Conservation (phyloP, 2,329 filamentous ascomycete species). For the Alternaria conjuncta region DNA sequence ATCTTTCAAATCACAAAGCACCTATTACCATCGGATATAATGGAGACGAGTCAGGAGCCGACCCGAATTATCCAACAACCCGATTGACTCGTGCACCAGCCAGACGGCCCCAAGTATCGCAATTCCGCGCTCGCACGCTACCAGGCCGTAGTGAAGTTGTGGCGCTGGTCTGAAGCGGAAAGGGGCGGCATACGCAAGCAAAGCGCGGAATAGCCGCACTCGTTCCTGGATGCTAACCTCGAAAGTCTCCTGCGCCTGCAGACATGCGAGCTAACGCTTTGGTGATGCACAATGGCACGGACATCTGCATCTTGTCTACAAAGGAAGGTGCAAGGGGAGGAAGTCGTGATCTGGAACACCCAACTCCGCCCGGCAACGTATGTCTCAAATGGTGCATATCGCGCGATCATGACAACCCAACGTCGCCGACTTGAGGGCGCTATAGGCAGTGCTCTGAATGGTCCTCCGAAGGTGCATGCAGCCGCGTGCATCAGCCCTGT, state of each 20-base stretch:
- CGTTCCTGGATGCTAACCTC: conserved; percentile 16
- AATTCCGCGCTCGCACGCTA: conserved; percentile 6
- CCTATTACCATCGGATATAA: conserved; percentile 11
- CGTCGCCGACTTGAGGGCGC: conserved; percentile 14
- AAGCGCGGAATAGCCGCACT: conserved; percentile 1
- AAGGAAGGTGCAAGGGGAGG: conserved; percentile 10
- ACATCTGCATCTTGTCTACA: conserved; percentile 12
- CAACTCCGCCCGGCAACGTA: conserved; percentile 11
- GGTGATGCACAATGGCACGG: conserved; percentile 7
- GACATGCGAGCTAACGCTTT: conserved; percentile 2
- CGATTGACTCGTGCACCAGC: conserved; percentile 7
- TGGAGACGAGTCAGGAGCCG: conserved; percentile 11
- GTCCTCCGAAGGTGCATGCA: conserved; percentile 3
- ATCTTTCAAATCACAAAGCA: conserved; percentile 6
- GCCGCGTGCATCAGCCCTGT: conserved; percentile 3
- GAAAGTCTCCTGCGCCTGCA: conserved; percentile 6
- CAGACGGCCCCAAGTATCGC: neutral
- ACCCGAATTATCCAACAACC: conserved; percentile 6
- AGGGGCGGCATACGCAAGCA: neutral
- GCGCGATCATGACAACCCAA: conserved; percentile 6
- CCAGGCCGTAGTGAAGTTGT: neutral
- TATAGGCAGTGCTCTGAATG: conserved; percentile 21
- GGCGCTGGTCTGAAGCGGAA: conserved; percentile 8
- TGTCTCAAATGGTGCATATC: conserved; percentile 3
- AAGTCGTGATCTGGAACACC: conserved; percentile 3